These are phyloP conservation scores for Mentha longifolia DNA, from an alignment of 257 asterid genomes.

Conservation along the genomic window DNA sequence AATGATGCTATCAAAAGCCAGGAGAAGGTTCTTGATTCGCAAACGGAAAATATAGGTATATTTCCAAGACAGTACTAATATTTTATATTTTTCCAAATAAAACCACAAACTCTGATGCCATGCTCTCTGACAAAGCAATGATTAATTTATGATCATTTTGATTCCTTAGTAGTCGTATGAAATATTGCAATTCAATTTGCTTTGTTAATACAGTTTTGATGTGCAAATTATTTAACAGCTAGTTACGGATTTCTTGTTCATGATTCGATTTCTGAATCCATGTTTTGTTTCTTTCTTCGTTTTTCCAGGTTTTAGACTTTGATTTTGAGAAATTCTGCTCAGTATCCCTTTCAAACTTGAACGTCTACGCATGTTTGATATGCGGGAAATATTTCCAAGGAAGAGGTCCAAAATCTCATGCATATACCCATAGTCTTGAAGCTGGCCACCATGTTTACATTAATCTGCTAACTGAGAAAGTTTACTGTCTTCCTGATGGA, in stretches of 20 bases:
- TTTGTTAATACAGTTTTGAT: not conserved
- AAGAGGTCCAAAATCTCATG: conserved; percentile 94
- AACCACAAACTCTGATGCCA: conserved; percentile 2
- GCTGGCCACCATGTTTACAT: conserved; percentile 96
- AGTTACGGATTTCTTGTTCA: not conserved
- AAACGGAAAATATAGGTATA: not conserved
- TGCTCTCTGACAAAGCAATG: conserved; percentile 1
- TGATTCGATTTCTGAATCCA: conserved; percentile 11
- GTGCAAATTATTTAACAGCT: conserved; percentile 3
- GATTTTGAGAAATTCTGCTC: conserved; percentile 97
- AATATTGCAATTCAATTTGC: not conserved
- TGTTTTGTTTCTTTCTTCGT: not conserved
- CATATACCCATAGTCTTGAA: conserved; percentile 97
- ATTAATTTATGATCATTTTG: not conserved
- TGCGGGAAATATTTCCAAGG: conserved; percentile 99
- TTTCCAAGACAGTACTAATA: not conserved
- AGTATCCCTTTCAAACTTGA: conserved; percentile 91
- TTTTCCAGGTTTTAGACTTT: conserved; percentile 88
- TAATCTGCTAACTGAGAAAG: conserved; percentile 92
- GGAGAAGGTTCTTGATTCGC: not conserved
- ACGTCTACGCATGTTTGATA: conserved; percentile 94
- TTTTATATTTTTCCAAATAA: not conserved
- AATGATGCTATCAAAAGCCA: conserved; percentile 14
- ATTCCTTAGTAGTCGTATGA: not conserved
- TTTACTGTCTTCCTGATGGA: conserved; percentile 98